Base-by-base conservation (phyloP, 352 stramenopile genomes). In the Pythium angustatum region DNA sequence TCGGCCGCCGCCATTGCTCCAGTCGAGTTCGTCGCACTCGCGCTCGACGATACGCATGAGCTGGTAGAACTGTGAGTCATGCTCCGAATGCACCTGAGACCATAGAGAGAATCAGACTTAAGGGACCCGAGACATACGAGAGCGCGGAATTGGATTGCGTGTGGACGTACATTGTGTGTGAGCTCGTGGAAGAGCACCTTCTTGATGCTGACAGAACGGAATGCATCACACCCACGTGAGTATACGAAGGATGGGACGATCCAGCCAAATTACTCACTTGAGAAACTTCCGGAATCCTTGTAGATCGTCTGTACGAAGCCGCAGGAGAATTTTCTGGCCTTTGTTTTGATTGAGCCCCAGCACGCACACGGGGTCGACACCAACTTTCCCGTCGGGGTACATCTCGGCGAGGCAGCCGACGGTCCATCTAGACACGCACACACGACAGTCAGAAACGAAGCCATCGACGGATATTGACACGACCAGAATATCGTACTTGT, bases 291-390 rank as follows among this genome's bases (percentile, higher is more conserved):
- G 84, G 62, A 98, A 98, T 0, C 96, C 94, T 19, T 88, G 81
- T 12, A 98, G 75, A 69, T 98, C 94, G 57, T 98, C 94, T 0
- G 95, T 98, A 14, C 94, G 85, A n/a, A 98, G 58, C n/a, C 94
- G 83, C 21, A 98, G 77, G 41, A 96, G 69, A 45, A 98, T 98
- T 64, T 96, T 93, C 70, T 98, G 86, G 0, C 95, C 94, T 55
- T 97, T 96, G 79, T 98, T 98, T 56, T 97, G 74, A 69, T 98
- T 98, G 44, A 98, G 69, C 5, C 94, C 96, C n/a, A 98, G 83
- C 7, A 95, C 84, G 21, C 85, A 96, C 2, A 97, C 88, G 0
- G 85, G 84, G 57, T 93, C 83, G 26, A 96, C 81, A 22, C 90
- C 85, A 19, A 98, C 92, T 71, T 97, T 96, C 10, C 91, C 91